Percentiles rank a stretch among this genome's conserved stretches.
Conservation (phyloP, 345 rosid genomes). For the Arabis hirsuta region DNA sequence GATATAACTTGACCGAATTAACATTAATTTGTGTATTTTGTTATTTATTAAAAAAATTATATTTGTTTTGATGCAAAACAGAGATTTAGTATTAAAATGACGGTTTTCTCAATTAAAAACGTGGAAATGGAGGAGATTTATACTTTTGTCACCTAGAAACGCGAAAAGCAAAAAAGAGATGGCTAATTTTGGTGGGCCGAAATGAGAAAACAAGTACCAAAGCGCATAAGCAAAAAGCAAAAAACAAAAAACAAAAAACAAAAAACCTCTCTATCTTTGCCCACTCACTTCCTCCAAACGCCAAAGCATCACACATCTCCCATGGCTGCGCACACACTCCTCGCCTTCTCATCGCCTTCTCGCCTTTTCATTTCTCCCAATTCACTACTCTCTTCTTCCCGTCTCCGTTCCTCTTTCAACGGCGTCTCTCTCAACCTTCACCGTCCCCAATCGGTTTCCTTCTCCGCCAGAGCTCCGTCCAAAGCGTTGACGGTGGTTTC, state of each 20-base stretch:
- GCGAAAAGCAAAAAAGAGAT: no score
- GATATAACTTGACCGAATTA: no score
- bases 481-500: slow-evolving; percentile 62
- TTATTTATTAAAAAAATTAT: no score
- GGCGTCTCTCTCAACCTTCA: slow-evolving; percentile 60
- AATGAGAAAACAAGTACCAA: not conserved
- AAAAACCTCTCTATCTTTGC: slow-evolving; percentile 15
- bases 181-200: not conserved
- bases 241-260: no score
- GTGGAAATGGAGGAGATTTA: no score
- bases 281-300: slow-evolving; percentile 21
- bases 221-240: not conserved
- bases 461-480: slow-evolving; percentile 46
- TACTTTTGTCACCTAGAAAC: no score
- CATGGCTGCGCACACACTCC: slow-evolving; percentile 66
- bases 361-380: slow-evolving; percentile 38
- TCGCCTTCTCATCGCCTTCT: slow-evolving; percentile 45
- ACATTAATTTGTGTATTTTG: no score
- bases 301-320: slow-evolving; percentile 46
- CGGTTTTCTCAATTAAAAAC: no score
- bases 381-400: slow-evolving; percentile 15
- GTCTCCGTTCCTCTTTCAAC: slow-evolving; percentile 53
- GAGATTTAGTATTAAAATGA: no score
- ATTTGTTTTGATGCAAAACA: no score
- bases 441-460: slow-evolving; percentile 46